A percentile compares a stretch with the other conserved stretches of the same genome.
Conservation (phyloP, 2,329 filamentous ascomycete species). For the Pseudovirgaria hyperparasitica region DNA sequence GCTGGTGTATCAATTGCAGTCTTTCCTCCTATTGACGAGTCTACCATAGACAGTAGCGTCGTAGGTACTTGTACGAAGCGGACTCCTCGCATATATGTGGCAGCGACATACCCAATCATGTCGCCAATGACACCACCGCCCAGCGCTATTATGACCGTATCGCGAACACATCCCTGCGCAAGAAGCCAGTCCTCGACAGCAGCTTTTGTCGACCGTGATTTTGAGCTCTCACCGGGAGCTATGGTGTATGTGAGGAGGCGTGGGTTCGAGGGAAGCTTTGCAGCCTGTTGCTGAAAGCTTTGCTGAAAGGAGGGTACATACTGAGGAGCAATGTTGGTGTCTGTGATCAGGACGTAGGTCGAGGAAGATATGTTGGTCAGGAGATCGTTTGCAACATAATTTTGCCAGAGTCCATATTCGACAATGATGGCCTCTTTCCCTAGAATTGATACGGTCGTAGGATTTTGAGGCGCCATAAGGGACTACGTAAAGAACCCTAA, state of each 20-base stretch:
- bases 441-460: slow-evolving; percentile 64
- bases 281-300: slow-evolving; percentile 43
- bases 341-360: slow-evolving; percentile 92
- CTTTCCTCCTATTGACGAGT: slow-evolving; percentile 96
- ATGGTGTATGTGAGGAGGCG: slow-evolving; percentile 83
- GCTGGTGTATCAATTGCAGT: slow-evolving; percentile 93
- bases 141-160: slow-evolving; percentile 88
- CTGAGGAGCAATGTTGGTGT: slow-evolving; percentile 73
- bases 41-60: slow-evolving; percentile 90
- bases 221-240: slow-evolving; percentile 84
- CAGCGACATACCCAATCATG: slow-evolving; percentile 93
- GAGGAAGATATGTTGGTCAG: slow-evolving; percentile 66
- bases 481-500: too few species aligned
- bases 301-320: slow-evolving; percentile 70
- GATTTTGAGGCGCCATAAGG: too few species aligned
- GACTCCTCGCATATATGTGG: slow-evolving; percentile 96
- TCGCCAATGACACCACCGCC: slow-evolving; percentile 96
- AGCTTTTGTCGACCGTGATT: slow-evolving; percentile 84
- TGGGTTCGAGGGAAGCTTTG: slow-evolving; percentile 33
- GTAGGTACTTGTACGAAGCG: slow-evolving; percentile 95
- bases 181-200: slow-evolving; percentile 98
- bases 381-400: slow-evolving; percentile 70
- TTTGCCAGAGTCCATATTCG: slow-evolving; percentile 80
- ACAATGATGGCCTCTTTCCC: slow-evolving; percentile 84
- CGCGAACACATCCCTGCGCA: slow-evolving; percentile 78